A percentile compares a stretch with the other conserved stretches of the same genome.
Conservation (phyloP, 306 rosid genomes). For the Morella rubra region DNA sequence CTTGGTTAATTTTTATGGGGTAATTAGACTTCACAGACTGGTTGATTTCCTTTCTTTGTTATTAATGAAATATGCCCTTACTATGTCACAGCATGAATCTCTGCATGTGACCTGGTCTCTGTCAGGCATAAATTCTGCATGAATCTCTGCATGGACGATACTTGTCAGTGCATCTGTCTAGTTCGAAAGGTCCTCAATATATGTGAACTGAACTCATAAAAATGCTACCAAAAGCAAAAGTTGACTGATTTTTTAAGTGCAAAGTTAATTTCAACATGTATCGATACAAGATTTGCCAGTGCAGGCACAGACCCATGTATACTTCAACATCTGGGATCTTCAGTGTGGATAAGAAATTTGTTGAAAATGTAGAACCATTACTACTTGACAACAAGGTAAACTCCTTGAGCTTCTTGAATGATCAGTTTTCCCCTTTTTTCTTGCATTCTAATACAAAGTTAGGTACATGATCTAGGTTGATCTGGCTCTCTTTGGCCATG, state of each 20-base stretch:
- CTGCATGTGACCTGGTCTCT: too few relatives aligned
- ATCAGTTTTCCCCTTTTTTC: neutral
- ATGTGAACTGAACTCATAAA: too few relatives aligned
- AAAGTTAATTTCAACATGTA: too few relatives aligned
- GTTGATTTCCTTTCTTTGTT: too few relatives aligned
- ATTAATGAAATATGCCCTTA: too few relatives aligned
- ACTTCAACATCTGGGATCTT: conserved; percentile 32
- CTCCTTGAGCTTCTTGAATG: neutral
- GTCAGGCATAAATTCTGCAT: too few relatives aligned
- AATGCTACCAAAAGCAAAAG: too few relatives aligned
- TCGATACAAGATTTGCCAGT: neutral
- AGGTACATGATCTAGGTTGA: conserved; percentile 54
- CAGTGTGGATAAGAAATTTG: conserved; percentile 27
- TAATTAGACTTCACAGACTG: conserved; percentile 25
- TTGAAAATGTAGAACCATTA: conserved; percentile 59
- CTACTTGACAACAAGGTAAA: conserved; percentile 53
- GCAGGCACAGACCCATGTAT: conserved; percentile 95
- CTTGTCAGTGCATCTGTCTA: too few relatives aligned
- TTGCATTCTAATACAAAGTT: neutral
- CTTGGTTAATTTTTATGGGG: conserved; percentile 92
- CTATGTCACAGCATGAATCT: too few relatives aligned
- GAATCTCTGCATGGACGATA: too few relatives aligned
- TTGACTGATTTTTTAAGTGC: too few relatives aligned
- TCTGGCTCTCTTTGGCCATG: conserved; percentile 76
- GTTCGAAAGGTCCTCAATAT: too few relatives aligned